phyloP scores from a whole-genome alignment of 169 alveolate genomes.

The Plasmodium knowlesi region DNA sequence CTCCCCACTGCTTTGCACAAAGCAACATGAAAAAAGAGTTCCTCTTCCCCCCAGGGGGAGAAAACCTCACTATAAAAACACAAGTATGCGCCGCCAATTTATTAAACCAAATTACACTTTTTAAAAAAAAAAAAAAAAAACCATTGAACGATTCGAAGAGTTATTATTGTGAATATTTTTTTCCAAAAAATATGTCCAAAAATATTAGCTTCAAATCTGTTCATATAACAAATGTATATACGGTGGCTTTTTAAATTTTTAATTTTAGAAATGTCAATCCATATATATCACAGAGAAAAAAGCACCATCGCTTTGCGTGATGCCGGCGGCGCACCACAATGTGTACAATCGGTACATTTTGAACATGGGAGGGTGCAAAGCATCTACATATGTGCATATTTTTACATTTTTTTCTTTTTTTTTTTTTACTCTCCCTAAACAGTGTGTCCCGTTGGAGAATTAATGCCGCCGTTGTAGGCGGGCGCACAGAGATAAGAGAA shows the following conservation, averaged over 20 bases:
- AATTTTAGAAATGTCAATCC: conserved; percentile 76
- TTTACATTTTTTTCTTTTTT: neutral
- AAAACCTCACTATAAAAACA: neutral
- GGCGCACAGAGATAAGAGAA: neutral
- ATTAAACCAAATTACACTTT: neutral
- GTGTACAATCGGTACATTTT: neutral
- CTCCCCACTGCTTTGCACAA: neutral
- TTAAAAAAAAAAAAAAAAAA: neutral
- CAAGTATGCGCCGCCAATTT: neutral
- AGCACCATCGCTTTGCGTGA: neutral
- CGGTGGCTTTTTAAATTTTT: conserved; percentile 76
- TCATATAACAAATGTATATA: conserved; percentile 75
- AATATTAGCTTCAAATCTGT: conserved; percentile 69
- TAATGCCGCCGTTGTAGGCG: neutral
- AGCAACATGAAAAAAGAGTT: neutral
- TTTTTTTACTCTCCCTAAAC: neutral
- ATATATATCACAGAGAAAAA: conserved; percentile 60
- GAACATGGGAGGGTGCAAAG: neutral
- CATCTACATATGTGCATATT: neutral
- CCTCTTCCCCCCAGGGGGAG: neutral
- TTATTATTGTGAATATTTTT: conserved; percentile 39
- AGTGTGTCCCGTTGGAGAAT: neutral
- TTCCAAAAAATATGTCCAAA: neutral
- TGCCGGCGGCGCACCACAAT: neutral
- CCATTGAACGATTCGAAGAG: conserved; percentile 75